phyloP scores from a whole-genome alignment of 75 land plant genomes.

The Ceratopteris richardii region DNA sequence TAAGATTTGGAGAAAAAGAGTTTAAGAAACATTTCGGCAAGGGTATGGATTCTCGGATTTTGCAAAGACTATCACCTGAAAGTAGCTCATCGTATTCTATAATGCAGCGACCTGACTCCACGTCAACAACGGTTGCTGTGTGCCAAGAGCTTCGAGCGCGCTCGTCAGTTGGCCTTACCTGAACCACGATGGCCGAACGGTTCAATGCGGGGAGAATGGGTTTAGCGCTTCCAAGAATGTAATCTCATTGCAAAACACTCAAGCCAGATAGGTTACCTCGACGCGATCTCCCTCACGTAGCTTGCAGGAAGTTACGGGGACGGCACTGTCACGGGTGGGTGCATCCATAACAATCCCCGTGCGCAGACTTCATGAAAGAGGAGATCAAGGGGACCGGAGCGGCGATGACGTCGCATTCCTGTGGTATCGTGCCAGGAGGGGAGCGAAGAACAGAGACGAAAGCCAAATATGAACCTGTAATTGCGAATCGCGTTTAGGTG shows the following conservation, averaged over 20 bases:
- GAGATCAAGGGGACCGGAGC: too few relatives aligned
- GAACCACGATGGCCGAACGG: not conserved
- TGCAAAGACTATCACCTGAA: not conserved
- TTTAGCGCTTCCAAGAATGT: not conserved
- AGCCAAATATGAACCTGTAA: too few relatives aligned
- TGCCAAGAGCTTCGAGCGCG: constrained; percentile 20
- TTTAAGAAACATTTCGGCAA: not conserved
- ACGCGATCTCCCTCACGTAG: not conserved
- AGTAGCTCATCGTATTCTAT: constrained; percentile 19
- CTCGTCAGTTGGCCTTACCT: constrained; percentile 14
- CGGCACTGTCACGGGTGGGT: too few relatives aligned
- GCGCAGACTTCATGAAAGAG: not conserved
- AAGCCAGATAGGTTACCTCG: not conserved
- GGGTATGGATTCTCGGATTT: constrained; percentile 10
- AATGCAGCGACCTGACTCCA: constrained; percentile 5
- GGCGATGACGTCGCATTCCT: too few relatives aligned
- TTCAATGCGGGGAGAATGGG: not conserved
- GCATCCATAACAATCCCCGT: not conserved
- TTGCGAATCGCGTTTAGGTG: too few relatives aligned
- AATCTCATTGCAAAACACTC: not conserved
- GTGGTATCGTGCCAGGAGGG: too few relatives aligned
- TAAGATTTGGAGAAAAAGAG: not conserved
- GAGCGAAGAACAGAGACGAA: too few relatives aligned
- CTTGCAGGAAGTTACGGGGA: not conserved
- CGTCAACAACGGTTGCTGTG: constrained; percentile 10